Base-by-base conservation (phyloP, 371 early-diverging fungal species). In the Mucor mucedo region DNA sequence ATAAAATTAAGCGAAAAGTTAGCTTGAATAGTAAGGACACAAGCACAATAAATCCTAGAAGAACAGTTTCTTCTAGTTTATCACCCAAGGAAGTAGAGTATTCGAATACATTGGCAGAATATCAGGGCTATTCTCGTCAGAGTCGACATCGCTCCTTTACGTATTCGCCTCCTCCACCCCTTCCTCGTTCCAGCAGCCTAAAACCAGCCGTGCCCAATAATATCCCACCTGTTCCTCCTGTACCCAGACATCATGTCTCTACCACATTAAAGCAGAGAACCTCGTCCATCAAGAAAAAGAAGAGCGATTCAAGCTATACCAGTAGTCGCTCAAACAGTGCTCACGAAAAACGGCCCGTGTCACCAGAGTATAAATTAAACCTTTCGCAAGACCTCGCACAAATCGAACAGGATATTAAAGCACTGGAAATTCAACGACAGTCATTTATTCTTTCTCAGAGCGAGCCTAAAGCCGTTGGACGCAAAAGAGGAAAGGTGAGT, bases 401-500 rank as follows among this genome's bases (percentile, higher is more conserved):
- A 33, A 65, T 70, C n/a, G 70, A 70, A 50, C 32, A 62, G 39
- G 66, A 65, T 50, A 70, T 70, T 10, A 61, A 62, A 32, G 62
- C 61, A 14, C 40, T 70, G 5, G 70, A 62, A 30, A 42, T 70
- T 11, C 62, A 70, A 32, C 47, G 63, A 52, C 30, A 50, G 9
- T 50, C 50, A 2, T 50, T 50, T 50, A 29, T 50, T 9, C 7
- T 30, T 13, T 29, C 50, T 13, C 27, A 50, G 28, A 29, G 3
- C 10, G 29, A 50, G 28, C 28, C 60, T 35, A 27, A 41, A 41
- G 41, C 50, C 4, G 16, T 52, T 5, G 55, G 60, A 29, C 70
- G 79, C 40, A 80, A 75, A 47, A 69, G 80, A 60, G 80, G 80
- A 55, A 80, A 75, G 74, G 80, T 80, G 68, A 57, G 5, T 5